Base-by-base conservation (phyloP, 768 basidiomycete species). In the Pseudohyphozyma bogoriensis region DNA sequence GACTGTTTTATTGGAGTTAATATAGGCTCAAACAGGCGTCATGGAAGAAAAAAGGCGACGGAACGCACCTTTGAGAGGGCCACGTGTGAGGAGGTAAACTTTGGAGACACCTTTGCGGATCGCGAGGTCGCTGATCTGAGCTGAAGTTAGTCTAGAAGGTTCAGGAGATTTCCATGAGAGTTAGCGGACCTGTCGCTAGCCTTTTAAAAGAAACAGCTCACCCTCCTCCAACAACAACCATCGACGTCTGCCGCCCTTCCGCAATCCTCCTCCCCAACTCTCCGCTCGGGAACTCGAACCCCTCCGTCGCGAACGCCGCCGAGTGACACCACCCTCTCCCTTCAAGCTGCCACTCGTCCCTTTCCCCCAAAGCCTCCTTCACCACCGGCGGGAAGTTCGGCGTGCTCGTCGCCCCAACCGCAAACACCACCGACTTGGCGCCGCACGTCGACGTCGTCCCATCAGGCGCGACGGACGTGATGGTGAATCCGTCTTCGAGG, bases 211-310 rank as follows among this genome's bases (percentile, higher is more conserved):
- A 1, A 32, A 3, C 4, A 53, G 40, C 60, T 47, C 24, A 68
- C 58, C 70, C 71, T 35, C 71, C 71, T 2, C 71, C 71, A 15
- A 70, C 58, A 22, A 72, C 66, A 32, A 69, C 45, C 5, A 61
- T 56, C 1, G 51, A 50, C 15, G 59, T 61, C 5, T 9, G n/a
- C 60, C 68, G 58, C 37, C 73, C 70, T 53, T 55, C 63, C 56
- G 68, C 63, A 8, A 73, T 63, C 54, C 66, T 66, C 46, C 68
- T 69, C n/a, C 69, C 68, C 61, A 75, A 70, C 35, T 59, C 62
- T 55, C 68, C 73, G 53, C 67, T 57, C 62, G 68, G 63, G 36
- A 52, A 65, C 44, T 37, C 28, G 29, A 39, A 65, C 10, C 51
- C 59, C 11, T 32, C 24, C 29, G 42, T 4, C 26, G 62, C 51